Conservation (phyloP, 345 rosid genomes). For the Citropsis articulata region DNA sequence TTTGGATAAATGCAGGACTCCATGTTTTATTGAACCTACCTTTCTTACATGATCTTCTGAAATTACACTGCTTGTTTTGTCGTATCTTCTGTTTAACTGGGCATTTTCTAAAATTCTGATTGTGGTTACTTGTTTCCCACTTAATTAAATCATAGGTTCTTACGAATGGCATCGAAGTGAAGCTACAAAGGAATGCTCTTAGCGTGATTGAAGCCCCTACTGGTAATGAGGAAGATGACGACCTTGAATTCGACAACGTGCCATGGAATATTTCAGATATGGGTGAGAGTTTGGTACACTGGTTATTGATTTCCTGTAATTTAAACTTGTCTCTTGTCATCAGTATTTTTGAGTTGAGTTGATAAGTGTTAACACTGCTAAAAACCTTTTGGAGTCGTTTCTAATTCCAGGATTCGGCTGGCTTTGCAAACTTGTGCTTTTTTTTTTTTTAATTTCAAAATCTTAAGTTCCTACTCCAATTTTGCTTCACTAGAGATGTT, state of each 20-base stretch:
- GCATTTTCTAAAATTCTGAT: conserved; percentile 9
- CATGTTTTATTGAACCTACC: background rate
- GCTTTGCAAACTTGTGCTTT: background rate
- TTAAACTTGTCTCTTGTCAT: background rate
- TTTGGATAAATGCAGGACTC: background rate
- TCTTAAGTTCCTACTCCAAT: background rate
- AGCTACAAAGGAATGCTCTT: conserved; percentile 95
- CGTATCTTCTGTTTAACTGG: background rate
- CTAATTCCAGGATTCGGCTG: background rate
- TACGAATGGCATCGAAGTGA: conserved; percentile 96
- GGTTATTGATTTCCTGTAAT: conserved; percentile 7
- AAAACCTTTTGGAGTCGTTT: background rate
- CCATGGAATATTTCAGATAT: conserved; percentile 74
- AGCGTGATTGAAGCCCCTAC: conserved; percentile 96
- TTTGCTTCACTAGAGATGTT: background rate
- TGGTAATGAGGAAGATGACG: conserved; percentile 90
- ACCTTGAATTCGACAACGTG: conserved; percentile 59
- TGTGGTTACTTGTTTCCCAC: conserved; percentile 9
- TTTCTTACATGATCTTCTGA: background rate
- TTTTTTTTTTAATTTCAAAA: background rate
- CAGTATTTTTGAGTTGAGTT: background rate
- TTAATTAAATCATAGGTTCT: conserved; percentile 61
- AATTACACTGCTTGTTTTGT: background rate
- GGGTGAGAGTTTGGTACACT: conserved; percentile 42
- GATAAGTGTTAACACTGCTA: no score